A percentile compares a stretch with the other conserved stretches of the same genome.
phyloP scores from a whole-genome alignment of 768 basidiomycete genomes.

The Gloeostereum incarnatum region DNA sequence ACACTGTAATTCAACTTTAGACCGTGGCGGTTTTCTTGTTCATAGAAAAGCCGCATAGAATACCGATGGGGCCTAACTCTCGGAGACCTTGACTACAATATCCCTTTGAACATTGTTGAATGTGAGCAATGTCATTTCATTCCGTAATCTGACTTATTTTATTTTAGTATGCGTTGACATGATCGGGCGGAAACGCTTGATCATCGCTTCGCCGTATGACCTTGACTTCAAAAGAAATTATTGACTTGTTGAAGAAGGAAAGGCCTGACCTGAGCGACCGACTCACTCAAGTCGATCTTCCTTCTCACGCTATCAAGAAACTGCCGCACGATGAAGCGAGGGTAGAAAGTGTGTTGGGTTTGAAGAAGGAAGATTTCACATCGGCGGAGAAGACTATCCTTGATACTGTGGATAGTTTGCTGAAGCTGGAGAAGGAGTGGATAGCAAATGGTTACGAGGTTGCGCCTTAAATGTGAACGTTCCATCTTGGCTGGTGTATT shows the following conservation, averaged over 20 bases:
- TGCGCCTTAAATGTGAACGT: no score
- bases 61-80: no score
- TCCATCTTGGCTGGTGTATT: no score
- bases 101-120: no score
- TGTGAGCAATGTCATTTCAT: no score
- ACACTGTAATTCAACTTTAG: no score
- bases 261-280: neutral
- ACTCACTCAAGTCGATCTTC: neutral
- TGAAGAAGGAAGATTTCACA: conserved; percentile 3
- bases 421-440: conserved; percentile 4
- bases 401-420: conserved; percentile 2
- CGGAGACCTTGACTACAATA: no score
- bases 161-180: no score
- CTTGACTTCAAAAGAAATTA: neutral
- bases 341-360: conserved; percentile 3
- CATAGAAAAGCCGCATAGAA: no score
- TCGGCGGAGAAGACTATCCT: conserved; percentile 1
- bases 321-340: neutral
- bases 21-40: no score
- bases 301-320: conserved; percentile 6
- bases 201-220: conserved; percentile 1
- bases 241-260: neutral
- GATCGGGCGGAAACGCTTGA: conserved; percentile 8
- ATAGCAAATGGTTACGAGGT: conserved; percentile 1
- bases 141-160: no score